Percentiles rank a stretch among this genome's conserved stretches.
Conservation (phyloP, 2,329 filamentous ascomycete genomes). For the Calonectria leucothoes region DNA sequence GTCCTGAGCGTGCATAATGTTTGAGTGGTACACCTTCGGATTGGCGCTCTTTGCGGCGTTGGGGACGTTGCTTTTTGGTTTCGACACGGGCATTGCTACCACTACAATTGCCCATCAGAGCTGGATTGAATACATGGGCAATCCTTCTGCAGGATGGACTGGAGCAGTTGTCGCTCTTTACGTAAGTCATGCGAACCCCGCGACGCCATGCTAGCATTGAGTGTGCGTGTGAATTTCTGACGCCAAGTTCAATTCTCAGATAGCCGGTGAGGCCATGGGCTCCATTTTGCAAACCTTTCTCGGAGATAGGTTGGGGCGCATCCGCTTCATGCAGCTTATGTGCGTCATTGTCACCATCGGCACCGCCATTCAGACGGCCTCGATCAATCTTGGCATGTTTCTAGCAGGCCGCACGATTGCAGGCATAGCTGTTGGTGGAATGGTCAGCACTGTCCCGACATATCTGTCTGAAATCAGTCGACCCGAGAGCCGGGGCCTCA, state of each 20-base stretch:
- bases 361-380: not conserved
- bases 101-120: not conserved
- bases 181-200: not conserved
- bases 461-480: not conserved
- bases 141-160: not conserved
- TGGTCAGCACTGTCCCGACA: not conserved
- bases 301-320: not conserved
- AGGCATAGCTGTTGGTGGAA: not conserved
- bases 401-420: not conserved
- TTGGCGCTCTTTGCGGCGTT: not conserved
- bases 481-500: not conserved
- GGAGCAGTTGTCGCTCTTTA: not conserved
- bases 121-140: not conserved
- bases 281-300: not conserved
- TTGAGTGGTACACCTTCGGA: not conserved
- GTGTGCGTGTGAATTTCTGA: not conserved
- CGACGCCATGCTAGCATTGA: not conserved
- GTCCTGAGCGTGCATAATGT: not conserved
- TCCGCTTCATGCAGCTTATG: not conserved
- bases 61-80: not conserved
- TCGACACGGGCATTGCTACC: not conserved
- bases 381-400: not conserved
- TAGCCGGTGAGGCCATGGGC: not conserved
- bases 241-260: not conserved
- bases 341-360: not conserved